A percentile compares a stretch with the other conserved stretches of the same genome.
phyloP scores from a whole-genome alignment of 495 filamentous ascomycete genomes.

The Hypoxylon rickii region DNA sequence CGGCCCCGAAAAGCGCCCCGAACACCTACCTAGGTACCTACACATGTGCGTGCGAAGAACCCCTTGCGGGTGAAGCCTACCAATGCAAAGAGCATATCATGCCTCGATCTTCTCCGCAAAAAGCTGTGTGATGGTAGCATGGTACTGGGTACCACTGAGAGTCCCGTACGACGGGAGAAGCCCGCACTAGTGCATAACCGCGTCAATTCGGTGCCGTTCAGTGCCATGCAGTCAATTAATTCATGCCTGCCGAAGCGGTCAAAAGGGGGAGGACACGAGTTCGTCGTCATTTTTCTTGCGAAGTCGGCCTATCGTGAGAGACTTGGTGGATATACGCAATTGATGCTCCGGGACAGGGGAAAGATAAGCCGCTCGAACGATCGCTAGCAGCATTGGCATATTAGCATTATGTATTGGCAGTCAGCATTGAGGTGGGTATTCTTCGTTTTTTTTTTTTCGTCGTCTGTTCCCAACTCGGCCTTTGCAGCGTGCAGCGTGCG shows the following conservation, averaged over 20 bases:
- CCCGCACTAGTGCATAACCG: conserved; percentile 26
- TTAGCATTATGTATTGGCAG: conserved; percentile 9
- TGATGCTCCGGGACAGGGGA: conserved; percentile 16
- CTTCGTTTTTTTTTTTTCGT: too few species aligned
- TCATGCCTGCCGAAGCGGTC: conserved; percentile 32
- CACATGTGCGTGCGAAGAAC: conserved; percentile 18
- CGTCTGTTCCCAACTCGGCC: conserved; percentile 14
- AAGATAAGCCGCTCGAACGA: conserved; percentile 16
- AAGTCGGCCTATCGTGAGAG: conserved; percentile 21
- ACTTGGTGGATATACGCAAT: conserved; percentile 23
- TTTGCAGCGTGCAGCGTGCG: conserved; percentile 22
- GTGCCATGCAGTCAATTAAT: too few species aligned
- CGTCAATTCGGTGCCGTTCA: conserved; percentile 13
- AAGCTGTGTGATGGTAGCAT: conserved; percentile 30
- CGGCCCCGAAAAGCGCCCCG: conserved; percentile 14
- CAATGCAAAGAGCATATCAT: conserved; percentile 32
- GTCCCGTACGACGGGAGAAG: conserved; percentile 23
- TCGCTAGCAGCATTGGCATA: conserved; percentile 16
- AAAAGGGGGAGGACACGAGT: conserved; percentile 16
- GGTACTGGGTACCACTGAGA: conserved; percentile 17
- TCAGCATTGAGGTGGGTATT: too few species aligned
- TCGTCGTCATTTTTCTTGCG: conserved; percentile 16
- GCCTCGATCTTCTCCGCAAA: conserved; percentile 37
- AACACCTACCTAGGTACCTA: conserved; percentile 1
- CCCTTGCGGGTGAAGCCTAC: conserved; percentile 22